Evolutionary conservation across 371 early-diverging fungal species (phyloP), one percentile per base, ranked within the genome.

Genomic region (Actinomortierella ambigua): DNA sequence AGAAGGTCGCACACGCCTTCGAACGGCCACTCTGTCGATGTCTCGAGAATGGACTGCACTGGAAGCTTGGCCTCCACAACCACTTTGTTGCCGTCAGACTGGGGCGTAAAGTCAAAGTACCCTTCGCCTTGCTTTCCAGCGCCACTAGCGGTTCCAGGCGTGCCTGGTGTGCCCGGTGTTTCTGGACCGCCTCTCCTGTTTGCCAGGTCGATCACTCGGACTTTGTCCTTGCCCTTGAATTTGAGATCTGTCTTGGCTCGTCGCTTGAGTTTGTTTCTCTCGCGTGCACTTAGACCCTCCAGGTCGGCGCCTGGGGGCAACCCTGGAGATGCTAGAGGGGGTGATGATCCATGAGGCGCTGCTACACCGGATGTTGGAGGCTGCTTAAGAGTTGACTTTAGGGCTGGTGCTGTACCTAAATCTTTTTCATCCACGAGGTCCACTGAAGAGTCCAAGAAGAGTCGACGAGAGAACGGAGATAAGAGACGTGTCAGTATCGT

Each of bases 241-340:
- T 93, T 94, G n/a, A 88, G 87, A 27, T 90, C 94, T 53, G 85
- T 76, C 62, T 92, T 95, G 65, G 88, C 82, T 67, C 93, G 95
- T 54, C 98, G 87, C 78, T 97, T 97, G 28, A 94, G 73, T 76
- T 83, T 84, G 61, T 93, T 93, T 43, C 92, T 83, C 79, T 97
- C 96, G 44, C 98, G 88, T 0, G 95, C 94, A 52, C 95, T 95
- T 57, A 98, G 82, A 18, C 92, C 94, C 13, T 88, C 87, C 86
- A 92, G 85, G 29, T 88, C 88, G 26, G 87, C 82, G 55, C 85
- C 75, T 23, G 63, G 51, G 39, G 57, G 51, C 17, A 59, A 53
- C 15, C 57, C 59, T 13, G 76, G 75, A 42, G 76, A 59, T 27
- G 62, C 83, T 68, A 43, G 75, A 7, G 61, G 62, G 52, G 29